These are phyloP conservation scores for Trypanosoma rangeli DNA, from an alignment of 208 protist genomes.

Conservation along the genomic window DNA sequence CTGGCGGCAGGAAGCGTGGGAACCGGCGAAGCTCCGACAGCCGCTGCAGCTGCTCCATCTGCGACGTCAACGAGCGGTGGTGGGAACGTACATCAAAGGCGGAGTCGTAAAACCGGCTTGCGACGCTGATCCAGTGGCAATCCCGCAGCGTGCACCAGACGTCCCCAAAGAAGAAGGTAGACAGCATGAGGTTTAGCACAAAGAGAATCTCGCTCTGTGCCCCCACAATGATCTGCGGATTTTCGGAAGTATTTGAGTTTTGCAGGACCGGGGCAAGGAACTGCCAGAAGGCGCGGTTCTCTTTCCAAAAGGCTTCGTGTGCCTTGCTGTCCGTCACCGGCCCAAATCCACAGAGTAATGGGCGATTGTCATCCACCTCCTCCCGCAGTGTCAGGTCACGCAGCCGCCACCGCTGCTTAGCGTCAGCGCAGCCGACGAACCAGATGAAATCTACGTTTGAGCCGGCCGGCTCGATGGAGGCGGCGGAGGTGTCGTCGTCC, in stretches of 20 bases:
- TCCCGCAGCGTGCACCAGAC: slow-evolving; percentile 56
- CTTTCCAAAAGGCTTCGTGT: slow-evolving; percentile 20
- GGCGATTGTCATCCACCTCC: slow-evolving; percentile 64
- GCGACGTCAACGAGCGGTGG: background rate
- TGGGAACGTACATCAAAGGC: slow-evolving; percentile 39
- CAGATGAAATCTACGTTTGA: slow-evolving; percentile 61
- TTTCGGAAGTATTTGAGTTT: slow-evolving; percentile 10
- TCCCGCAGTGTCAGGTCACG: slow-evolving; percentile 53
- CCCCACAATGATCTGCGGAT: slow-evolving; percentile 41
- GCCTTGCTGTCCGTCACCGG: slow-evolving; percentile 19
- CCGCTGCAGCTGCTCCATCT: slow-evolving; percentile 18
- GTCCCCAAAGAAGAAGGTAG: slow-evolving; percentile 77
- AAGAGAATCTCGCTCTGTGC: slow-evolving; percentile 86
- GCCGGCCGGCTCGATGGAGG: slow-evolving; percentile 7
- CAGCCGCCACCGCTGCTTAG: slow-evolving; percentile 67
- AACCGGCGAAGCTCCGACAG: slow-evolving; percentile 7
- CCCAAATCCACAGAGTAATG: slow-evolving; percentile 30
- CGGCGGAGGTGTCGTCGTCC: slow-evolving; percentile 19
- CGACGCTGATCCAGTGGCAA: slow-evolving; percentile 51
- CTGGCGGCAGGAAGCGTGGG: slow-evolving; percentile 23
- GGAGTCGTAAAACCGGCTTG: slow-evolving; percentile 54
- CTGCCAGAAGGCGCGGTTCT: slow-evolving; percentile 25
- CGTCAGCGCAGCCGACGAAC: slow-evolving; percentile 60
- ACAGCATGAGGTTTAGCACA: slow-evolving; percentile 75
- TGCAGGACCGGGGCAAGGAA: slow-evolving; percentile 20